Percentiles rank a stretch among this genome's conserved stretches.
Evolutionary conservation across 1,139 yeast species (phyloP).

Genomic region (Ogataea hybrid): DNA sequence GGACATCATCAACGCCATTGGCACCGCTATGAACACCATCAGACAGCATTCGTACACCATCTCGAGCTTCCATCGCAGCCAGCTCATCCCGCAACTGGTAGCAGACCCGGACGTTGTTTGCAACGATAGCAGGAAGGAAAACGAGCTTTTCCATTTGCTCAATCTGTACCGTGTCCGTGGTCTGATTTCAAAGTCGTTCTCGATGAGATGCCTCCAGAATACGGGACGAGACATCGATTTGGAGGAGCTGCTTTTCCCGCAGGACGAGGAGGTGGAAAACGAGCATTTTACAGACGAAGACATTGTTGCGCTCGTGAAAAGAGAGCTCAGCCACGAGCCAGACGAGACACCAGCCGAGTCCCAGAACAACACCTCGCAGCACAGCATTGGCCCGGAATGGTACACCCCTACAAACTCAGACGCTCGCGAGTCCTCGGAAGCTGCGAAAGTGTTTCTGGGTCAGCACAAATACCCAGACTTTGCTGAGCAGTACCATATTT

Average conservation of each 20-base stretch:
- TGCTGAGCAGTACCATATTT: slow-evolving; percentile 18
- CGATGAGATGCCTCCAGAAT: slow-evolving; percentile 5
- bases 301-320: slow-evolving; percentile 30
- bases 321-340: slow-evolving; percentile 15
- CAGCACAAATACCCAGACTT: slow-evolving; percentile 16
- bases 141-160: slow-evolving; percentile 13
- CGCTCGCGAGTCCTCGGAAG: slow-evolving; percentile 12
- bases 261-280: slow-evolving; percentile 33
- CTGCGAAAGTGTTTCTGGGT: not conserved
- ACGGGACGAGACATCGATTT: slow-evolving; percentile 16
- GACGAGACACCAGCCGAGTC: not conserved
- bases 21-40: not conserved
- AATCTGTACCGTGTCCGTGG: slow-evolving; percentile 11
- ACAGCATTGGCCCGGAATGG: not conserved
- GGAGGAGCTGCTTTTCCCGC: slow-evolving; percentile 33
- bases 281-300: slow-evolving; percentile 31
- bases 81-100: not conserved
- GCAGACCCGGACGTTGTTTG: not conserved
- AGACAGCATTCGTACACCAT: not conserved
- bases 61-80: slow-evolving; percentile 1
- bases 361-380: not conserved
- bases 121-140: slow-evolving; percentile 11
- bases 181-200: slow-evolving; percentile 8
- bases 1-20: slow-evolving; percentile 5
- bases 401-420: slow-evolving; percentile 1